These are phyloP conservation scores for Vinca minor DNA, from an alignment of 257 asterid species.

Conservation along the genomic window DNA sequence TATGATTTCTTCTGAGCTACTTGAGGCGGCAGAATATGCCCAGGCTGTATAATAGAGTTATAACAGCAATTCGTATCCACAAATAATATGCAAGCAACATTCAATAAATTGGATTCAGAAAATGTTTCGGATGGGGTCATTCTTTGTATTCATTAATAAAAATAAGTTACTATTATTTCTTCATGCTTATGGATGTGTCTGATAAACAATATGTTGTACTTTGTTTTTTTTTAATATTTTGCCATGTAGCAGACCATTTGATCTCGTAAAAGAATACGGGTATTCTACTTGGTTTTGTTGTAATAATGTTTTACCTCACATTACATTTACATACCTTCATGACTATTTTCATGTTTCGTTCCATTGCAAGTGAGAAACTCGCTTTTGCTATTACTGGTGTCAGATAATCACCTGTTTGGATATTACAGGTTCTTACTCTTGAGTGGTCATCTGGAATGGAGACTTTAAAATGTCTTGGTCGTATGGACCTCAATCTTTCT, in stretches of 20 bases:
- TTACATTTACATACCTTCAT: not conserved
- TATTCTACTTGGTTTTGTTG: not conserved
- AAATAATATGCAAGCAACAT: not conserved
- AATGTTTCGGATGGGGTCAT: not conserved
- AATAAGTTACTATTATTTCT: not conserved
- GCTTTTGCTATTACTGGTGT: not conserved
- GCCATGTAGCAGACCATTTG: not conserved
- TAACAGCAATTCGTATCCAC: not conserved
- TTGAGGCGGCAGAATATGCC: not conserved
- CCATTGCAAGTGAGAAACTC: not conserved
- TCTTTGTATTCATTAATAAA: not conserved
- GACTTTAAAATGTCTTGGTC: conserved; percentile 56
- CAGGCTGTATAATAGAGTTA: not conserved
- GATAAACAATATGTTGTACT: not conserved
- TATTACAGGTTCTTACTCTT: conserved; percentile 56
- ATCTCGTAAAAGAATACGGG: not conserved
- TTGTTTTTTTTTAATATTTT: not conserved
- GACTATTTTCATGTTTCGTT: not conserved
- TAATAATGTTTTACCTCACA: not conserved
- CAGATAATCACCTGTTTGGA: conserved; percentile 14
- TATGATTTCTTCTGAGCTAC: not conserved
- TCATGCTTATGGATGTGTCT: not conserved
- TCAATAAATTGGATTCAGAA: not conserved
- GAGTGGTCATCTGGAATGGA: conserved; percentile 79
- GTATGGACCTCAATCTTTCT: conserved; percentile 59